phyloP scores from a whole-genome alignment of 192 early-diverging fungal genomes.

The Entomortierella parvispora region DNA sequence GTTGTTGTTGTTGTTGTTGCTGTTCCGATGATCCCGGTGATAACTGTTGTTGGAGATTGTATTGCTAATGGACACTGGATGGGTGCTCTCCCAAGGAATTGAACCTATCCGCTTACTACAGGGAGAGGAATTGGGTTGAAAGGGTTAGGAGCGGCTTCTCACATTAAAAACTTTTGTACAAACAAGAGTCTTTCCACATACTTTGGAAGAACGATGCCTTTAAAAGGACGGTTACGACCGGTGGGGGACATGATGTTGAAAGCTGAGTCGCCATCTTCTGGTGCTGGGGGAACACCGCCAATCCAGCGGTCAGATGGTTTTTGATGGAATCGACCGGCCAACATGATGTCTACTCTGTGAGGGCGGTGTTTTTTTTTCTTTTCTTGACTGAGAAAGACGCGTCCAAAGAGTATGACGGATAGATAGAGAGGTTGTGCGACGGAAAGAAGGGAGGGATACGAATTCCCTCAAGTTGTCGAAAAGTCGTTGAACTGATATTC shows the following conservation, averaged over 20 bases:
- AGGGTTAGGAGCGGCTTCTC: neutral
- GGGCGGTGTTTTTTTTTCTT: no score
- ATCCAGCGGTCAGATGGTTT: constrained; percentile 16
- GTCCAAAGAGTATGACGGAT: neutral
- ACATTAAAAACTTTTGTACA: neutral
- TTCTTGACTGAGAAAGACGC: neutral
- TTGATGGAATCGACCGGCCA: constrained; percentile 15
- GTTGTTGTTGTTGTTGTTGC: neutral
- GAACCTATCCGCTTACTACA: neutral
- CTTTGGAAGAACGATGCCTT: constrained; percentile 16
- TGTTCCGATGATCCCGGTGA: no score
- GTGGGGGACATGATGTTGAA: constrained; percentile 46
- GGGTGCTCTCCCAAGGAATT: constrained; percentile 8
- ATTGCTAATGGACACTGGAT: neutral
- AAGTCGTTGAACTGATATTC: no score
- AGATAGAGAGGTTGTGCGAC: no score
- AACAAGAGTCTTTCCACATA: neutral
- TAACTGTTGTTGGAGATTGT: constrained; percentile 8
- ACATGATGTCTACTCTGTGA: constrained; percentile 9
- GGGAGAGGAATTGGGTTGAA: no score
- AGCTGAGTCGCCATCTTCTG: constrained; percentile 26
- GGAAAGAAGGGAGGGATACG: no score
- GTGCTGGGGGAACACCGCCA: neutral
- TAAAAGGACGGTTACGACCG: constrained; percentile 29
- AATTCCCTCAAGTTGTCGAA: no score